Conservation (phyloP, 805 yeast genomes). For the Wickerhamiella brachini region DNA sequence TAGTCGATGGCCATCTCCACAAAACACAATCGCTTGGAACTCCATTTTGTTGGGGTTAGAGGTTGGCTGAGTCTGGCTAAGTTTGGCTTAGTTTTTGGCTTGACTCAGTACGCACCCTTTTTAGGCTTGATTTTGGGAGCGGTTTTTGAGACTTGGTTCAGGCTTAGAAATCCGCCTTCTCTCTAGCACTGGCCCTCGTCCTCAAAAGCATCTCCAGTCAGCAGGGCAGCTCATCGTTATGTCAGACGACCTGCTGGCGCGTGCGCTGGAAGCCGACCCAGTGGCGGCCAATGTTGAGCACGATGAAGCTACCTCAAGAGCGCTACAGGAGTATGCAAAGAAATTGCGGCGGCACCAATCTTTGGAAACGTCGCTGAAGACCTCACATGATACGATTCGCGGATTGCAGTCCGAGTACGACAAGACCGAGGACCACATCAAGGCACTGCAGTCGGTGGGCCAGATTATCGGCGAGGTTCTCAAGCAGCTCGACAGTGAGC, state of each 20-base stretch:
- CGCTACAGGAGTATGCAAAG: slow-evolving; percentile 64
- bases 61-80: background rate
- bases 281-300: slow-evolving; percentile 10
- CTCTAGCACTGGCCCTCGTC: no score
- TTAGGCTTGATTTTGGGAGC: background rate
- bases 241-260: slow-evolving; percentile 16
- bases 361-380: slow-evolving; percentile 85
- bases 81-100: background rate
- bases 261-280: slow-evolving; percentile 15
- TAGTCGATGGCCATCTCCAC: slow-evolving; percentile 70
- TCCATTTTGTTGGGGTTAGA: slow-evolving; percentile 42
- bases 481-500: slow-evolving; percentile 86
- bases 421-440: slow-evolving; percentile 92
- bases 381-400: slow-evolving; percentile 67
- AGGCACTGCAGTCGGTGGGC: slow-evolving; percentile 93
- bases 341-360: slow-evolving; percentile 85
- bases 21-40: slow-evolving; percentile 78
- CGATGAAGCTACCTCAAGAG: slow-evolving; percentile 55
- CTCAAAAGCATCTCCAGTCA: background rate
- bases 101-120: background rate
- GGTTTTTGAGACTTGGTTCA: no score
- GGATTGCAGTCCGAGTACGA: slow-evolving; percentile 72
- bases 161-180: background rate
- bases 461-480: slow-evolving; percentile 94
- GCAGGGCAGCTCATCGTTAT: background rate